Conservation (phyloP, 371 early-diverging fungal genomes). For the Rhizopus sp. region DNA sequence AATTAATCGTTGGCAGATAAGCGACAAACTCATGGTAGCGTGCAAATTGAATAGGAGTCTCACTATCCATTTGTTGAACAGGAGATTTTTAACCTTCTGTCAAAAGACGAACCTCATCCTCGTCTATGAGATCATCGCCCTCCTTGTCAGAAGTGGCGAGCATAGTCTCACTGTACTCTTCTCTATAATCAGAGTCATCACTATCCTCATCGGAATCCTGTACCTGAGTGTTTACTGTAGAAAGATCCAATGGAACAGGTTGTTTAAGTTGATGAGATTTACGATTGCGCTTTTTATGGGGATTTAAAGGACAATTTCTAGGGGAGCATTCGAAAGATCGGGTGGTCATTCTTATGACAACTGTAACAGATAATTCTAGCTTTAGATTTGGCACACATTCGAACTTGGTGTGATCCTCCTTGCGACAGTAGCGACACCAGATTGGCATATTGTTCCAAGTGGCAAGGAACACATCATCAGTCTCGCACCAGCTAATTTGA, state of each 20-base stretch:
- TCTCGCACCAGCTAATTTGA: not conserved
- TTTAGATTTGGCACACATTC: not conserved
- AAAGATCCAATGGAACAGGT: not conserved
- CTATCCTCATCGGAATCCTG: not conserved
- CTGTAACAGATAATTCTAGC: constrained; percentile 2
- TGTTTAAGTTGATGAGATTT: not conserved
- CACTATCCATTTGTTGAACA: no score
- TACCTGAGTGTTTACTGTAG: not conserved
- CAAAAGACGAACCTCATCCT: not conserved
- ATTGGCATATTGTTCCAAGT: constrained; percentile 11
- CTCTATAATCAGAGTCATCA: not conserved
- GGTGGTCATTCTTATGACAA: constrained; percentile 4
- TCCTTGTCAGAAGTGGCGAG: not conserved
- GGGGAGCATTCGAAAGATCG: constrained; percentile 8
- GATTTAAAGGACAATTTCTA: not conserved
- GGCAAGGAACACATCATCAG: not conserved
- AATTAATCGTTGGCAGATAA: no score
- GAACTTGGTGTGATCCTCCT: no score
- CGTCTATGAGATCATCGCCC: not conserved
- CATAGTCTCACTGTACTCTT: not conserved
- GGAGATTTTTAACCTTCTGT: not conserved
- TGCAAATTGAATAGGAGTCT: no score
- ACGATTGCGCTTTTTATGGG: not conserved
- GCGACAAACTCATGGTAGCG: no score
- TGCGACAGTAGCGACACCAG: constrained; percentile 8